Base-by-base conservation (phyloP, 768 basidiomycete genomes). In the Cystofilobasidium capitatum region DNA sequence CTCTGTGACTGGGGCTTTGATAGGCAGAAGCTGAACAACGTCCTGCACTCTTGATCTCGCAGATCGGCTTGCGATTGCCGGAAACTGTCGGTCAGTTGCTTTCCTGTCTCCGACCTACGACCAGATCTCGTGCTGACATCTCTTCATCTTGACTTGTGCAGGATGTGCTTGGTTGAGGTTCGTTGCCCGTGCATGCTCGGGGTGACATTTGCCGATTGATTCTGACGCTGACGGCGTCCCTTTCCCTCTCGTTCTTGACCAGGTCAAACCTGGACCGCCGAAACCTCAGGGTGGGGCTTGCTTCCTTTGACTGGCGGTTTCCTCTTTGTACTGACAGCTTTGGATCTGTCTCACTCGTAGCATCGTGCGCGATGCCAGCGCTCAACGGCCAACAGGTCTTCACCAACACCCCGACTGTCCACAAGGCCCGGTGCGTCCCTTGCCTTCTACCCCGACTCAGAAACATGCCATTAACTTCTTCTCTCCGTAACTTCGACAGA, bases 131-230 rank as follows among this genome's bases (percentile, higher is more conserved):
- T 51, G 51, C 22, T 13, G 37, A 17, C 20, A 31, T 24, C 10
- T 17, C 10, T 26, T 33, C 24, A 0, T 44, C 58, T 33, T 1
- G 42, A 10, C 26, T 31, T 39, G 29, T 24, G 13, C 71, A 90
- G 93, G 72, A 99, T 99, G 96, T 99, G 96, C 79, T 80, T 99
- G 59, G 96, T 99, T 44, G 96, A 99, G 79, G 94, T 76, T 42
- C 59, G 74, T 22, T 36, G 26, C 8, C 55, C 33, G 3, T 69
- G 14, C 55, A 37, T 7, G 31, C 24, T 65, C 7, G 31, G 22
- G 20, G 37, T 57, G 17, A 22, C 36, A 10, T 57, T 6, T 55
- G 20, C 16, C 22, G n/a, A 29, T 22, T 22, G 12, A 36, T 51
- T 16, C 29, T 22, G 37, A 24, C 40, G 24, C 55, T 37, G 49